Percentiles rank a stretch among this genome's conserved stretches.
Evolutionary conservation across 768 basidiomycete genomes (phyloP).

Genomic region (Hypholoma fasciculare): DNA sequence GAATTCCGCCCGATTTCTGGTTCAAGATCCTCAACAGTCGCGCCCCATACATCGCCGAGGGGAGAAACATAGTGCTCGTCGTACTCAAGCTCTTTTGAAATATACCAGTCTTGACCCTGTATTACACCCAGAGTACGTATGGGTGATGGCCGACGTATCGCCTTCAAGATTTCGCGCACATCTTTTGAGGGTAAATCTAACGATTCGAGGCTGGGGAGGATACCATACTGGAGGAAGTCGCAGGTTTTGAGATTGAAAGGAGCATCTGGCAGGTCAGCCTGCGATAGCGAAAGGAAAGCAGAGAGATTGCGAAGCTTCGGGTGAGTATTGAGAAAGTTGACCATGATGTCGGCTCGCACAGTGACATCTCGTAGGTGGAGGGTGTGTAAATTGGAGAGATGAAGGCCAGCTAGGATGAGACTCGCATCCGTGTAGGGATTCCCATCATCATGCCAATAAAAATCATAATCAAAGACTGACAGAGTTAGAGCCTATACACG

Average conservation of each 20-base stretch:
- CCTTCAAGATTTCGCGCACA: slow-evolving; percentile 7
- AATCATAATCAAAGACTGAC: slow-evolving; percentile 9
- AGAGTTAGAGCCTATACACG: slow-evolving; percentile 11
- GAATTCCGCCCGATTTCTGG: background rate
- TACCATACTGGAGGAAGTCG: background rate
- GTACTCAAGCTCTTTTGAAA: background rate
- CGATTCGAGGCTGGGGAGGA: slow-evolving; percentile 7
- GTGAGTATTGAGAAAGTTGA: slow-evolving; percentile 13
- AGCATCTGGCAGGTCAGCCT: slow-evolving; percentile 1
- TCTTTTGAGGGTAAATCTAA: background rate
- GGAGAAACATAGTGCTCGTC: slow-evolving; percentile 10
- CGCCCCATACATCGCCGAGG: slow-evolving; percentile 17
- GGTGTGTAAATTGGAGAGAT: slow-evolving; percentile 5
- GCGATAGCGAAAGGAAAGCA: slow-evolving; percentile 6
- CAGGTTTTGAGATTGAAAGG: slow-evolving; percentile 9
- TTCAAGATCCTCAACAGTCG: background rate
- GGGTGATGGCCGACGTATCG: slow-evolving; percentile 4
- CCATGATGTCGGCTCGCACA: slow-evolving; percentile 9
- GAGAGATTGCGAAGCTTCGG: slow-evolving; percentile 7
- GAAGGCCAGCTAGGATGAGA: slow-evolving; percentile 5
- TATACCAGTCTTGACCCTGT: slow-evolving; percentile 15
- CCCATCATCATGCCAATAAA: slow-evolving; percentile 7
- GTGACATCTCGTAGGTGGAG: slow-evolving; percentile 13
- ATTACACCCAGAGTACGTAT: slow-evolving; percentile 4
- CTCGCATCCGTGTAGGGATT: slow-evolving; percentile 16